A percentile compares a stretch with the other conserved stretches of the same genome.
Evolutionary conservation across 495 filamentous ascomycete species (phyloP).

Genomic region (Xylaria grammica): DNA sequence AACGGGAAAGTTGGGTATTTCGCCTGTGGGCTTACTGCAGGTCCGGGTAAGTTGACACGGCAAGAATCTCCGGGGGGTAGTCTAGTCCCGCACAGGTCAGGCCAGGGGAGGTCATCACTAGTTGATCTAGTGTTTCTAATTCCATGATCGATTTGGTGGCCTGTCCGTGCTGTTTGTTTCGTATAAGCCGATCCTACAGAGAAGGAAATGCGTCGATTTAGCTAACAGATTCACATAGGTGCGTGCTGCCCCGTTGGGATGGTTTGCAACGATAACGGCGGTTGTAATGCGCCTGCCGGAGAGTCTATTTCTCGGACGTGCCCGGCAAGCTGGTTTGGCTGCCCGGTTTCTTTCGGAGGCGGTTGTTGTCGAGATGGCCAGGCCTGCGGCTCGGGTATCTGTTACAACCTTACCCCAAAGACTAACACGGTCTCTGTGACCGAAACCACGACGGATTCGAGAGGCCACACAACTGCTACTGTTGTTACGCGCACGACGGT

Average conservation of each 20-base stretch:
- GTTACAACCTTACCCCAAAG: slow-evolving; percentile 42
- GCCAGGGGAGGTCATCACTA: background rate
- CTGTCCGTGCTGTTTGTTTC: background rate
- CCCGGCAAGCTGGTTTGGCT: slow-evolving; percentile 40
- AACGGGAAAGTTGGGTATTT: slow-evolving; percentile 40
- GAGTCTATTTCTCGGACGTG: slow-evolving; percentile 33
- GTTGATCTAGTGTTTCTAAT: background rate
- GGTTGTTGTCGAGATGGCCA: slow-evolving; percentile 49
- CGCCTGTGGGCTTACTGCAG: slow-evolving; percentile 34
- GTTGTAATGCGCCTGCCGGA: slow-evolving; percentile 41
- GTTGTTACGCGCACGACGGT: slow-evolving; percentile 35
- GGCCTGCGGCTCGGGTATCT: slow-evolving; percentile 43
- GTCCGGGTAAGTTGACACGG: slow-evolving; percentile 28
- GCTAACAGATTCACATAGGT: slow-evolving; percentile 25
- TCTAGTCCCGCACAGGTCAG: no score
- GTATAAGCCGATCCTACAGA: background rate
- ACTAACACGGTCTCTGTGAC: slow-evolving; percentile 39
- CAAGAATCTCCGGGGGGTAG: background rate
- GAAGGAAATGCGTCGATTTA: slow-evolving; percentile 8
- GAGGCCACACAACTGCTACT: slow-evolving; percentile 34
- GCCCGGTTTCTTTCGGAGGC: slow-evolving; percentile 42
- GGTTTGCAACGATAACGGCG: slow-evolving; percentile 33
- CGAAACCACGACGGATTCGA: slow-evolving; percentile 41
- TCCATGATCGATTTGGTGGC: no score
- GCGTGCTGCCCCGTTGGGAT: slow-evolving; percentile 37